Conservation (phyloP, 2,329 filamentous ascomycete genomes). For the Colletotrichum viniferum region DNA sequence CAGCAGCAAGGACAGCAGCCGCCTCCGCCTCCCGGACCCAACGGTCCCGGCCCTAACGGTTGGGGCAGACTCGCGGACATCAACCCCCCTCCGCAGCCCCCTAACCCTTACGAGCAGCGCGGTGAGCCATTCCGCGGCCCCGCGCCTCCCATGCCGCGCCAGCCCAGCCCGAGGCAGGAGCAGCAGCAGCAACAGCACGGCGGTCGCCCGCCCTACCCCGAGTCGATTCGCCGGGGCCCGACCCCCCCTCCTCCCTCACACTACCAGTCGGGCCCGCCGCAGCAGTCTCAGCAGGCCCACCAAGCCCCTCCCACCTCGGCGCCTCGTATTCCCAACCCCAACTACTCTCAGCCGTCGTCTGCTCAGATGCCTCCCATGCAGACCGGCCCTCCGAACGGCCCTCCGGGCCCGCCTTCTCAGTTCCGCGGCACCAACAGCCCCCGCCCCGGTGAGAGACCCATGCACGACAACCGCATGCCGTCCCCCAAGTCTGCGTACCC, state of each 20-base stretch:
- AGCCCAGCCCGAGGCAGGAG: conserved; percentile 79
- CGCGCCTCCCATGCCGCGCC: conserved; percentile 69
- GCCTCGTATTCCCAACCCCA: conserved; percentile 64
- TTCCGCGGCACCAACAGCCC: conserved; percentile 78
- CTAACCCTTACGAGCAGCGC: conserved; percentile 81
- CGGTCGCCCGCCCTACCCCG: conserved; percentile 15
- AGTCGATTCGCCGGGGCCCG: conserved; percentile 52
- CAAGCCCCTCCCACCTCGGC: conserved; percentile 40
- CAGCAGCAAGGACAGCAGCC: conserved; percentile 38
- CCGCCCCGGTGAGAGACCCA: conserved; percentile 80
- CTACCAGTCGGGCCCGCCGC: conserved; percentile 55
- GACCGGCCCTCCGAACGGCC: conserved; percentile 43
- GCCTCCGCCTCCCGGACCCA: conserved; percentile 64
- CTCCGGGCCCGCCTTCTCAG: conserved; percentile 64
- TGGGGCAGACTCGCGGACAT: conserved; percentile 78
- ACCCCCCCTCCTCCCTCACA: conserved; percentile 58
- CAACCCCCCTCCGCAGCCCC: conserved; percentile 74
- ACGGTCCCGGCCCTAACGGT: conserved; percentile 57
- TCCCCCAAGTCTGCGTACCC: conserved; percentile 89
- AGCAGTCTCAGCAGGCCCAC: conserved; percentile 50
- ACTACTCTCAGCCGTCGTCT: conserved; percentile 55
- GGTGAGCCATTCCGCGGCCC: conserved; percentile 72
- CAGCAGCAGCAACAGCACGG: conserved; percentile 51
- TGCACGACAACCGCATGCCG: conserved; percentile 84
- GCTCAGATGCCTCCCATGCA: conserved; percentile 41